A percentile compares a stretch with the other conserved stretches of the same genome.
Evolutionary conservation across 805 yeast species (phyloP).

Genomic region (Starmerella apis): DNA sequence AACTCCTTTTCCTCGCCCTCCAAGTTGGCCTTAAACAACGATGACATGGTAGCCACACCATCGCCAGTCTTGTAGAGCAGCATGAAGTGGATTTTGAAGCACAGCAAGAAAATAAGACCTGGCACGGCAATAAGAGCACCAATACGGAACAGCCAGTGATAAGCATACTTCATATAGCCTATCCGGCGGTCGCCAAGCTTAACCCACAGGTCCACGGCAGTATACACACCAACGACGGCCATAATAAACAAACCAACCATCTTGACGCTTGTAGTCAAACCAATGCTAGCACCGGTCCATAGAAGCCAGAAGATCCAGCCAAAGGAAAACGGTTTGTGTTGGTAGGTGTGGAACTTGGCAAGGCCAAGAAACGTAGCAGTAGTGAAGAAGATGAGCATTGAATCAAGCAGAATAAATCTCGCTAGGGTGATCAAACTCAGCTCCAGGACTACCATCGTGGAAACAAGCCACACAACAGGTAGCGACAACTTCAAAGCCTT

Average conservation of each 20-base stretch:
- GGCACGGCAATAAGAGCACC: conserved; percentile 69
- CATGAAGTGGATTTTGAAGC: conserved; percentile 88
- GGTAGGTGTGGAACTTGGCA: conserved; percentile 64
- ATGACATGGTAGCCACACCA: conserved; percentile 91
- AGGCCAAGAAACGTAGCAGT: conserved; percentile 71
- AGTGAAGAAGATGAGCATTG: conserved; percentile 73
- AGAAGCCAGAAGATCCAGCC: conserved; percentile 84
- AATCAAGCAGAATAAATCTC: conserved; percentile 81
- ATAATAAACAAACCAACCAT: conserved; percentile 93
- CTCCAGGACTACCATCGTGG: conserved; percentile 61
- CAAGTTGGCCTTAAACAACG: conserved; percentile 86
- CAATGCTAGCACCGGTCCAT: conserved; percentile 72
- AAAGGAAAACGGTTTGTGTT: conserved; percentile 52
- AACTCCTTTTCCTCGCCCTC: conserved; percentile 70
- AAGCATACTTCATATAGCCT: conserved; percentile 51
- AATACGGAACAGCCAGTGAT: conserved; percentile 69
- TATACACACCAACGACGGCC: conserved; percentile 78
- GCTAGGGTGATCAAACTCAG: conserved; percentile 82
- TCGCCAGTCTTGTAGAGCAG: conserved; percentile 82
- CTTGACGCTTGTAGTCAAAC: conserved; percentile 89
- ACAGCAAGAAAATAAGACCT: conserved; percentile 64
- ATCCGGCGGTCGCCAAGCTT: conserved; percentile 58
- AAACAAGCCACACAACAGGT: conserved; percentile 45
- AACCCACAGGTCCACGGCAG: conserved; percentile 72
- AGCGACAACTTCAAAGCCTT: conserved; percentile 75